Conservation (phyloP, 176 grass and related monocot genomes). For the Hyparrhenia diplandra region DNA sequence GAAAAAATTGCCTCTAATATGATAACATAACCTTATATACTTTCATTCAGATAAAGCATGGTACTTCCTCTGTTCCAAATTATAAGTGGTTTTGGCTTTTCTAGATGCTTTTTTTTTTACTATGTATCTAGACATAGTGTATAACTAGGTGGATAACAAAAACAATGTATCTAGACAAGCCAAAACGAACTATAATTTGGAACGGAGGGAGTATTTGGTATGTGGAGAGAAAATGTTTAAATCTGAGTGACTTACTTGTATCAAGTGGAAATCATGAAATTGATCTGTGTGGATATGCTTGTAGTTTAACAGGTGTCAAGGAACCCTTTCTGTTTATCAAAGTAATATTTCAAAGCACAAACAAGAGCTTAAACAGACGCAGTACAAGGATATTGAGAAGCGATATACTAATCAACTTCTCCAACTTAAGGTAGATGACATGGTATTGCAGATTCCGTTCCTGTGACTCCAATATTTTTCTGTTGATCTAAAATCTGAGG, state of each 20-base stretch:
- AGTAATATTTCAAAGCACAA: slow-evolving; percentile 93
- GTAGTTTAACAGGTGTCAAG: slow-evolving; percentile 89
- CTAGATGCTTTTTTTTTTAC: too few relatives aligned
- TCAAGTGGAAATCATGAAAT: slow-evolving; percentile 7
- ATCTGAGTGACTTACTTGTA: not conserved
- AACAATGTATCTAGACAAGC: too few relatives aligned
- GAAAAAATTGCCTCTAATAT: not conserved
- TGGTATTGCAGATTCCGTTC: slow-evolving; percentile 24
- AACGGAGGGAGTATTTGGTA: too few relatives aligned
- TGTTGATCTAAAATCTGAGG: slow-evolving; percentile 18
- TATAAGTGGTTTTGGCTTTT: too few relatives aligned
- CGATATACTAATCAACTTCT: slow-evolving; percentile 87
- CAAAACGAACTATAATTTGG: too few relatives aligned
- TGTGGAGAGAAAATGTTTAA: not conserved
- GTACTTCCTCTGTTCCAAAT: too few relatives aligned
- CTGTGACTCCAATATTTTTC: slow-evolving; percentile 17
- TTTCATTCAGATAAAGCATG: not conserved
- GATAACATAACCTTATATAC: slow-evolving; percentile 2
- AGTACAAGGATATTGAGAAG: slow-evolving; percentile 92
- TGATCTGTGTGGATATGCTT: slow-evolving; percentile 33
- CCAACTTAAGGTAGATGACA: slow-evolving; percentile 83
- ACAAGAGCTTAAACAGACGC: slow-evolving; percentile 84
- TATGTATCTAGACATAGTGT: too few relatives aligned
- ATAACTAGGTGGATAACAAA: too few relatives aligned
- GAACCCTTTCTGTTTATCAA: slow-evolving; percentile 82